A percentile compares a stretch with the other conserved stretches of the same genome.
phyloP scores from a whole-genome alignment of 2,329 filamentous ascomycete genomes.

The Sarocladium oryzae region DNA sequence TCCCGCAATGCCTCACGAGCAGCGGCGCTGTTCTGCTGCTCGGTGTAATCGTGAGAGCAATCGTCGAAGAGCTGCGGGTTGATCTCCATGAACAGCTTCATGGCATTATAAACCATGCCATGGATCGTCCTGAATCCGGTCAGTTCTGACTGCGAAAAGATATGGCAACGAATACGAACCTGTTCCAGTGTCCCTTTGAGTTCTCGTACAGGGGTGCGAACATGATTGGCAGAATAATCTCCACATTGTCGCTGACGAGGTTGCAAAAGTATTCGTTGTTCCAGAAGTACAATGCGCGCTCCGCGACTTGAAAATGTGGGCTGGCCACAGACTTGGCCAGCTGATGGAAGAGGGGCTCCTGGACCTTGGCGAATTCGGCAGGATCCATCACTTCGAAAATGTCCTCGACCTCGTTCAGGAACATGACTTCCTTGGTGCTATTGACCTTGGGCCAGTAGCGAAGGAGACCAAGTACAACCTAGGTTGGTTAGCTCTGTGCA shows the following conservation, averaged over 20 bases:
- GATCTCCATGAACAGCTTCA: slow-evolving; percentile 99
- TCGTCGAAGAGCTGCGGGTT: slow-evolving; percentile 98
- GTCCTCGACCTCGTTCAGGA: slow-evolving; percentile 96
- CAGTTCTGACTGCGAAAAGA: slow-evolving; percentile 18
- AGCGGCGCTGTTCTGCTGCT: slow-evolving; percentile 89
- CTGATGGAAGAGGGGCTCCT: slow-evolving; percentile 95
- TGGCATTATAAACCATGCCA: slow-evolving; percentile 99
- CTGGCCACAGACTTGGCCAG: slow-evolving; percentile 96
- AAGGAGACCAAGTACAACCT: slow-evolving; percentile 89
- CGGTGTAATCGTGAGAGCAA: slow-evolving; percentile 96
- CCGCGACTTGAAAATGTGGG: slow-evolving; percentile 97
- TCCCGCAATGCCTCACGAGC: slow-evolving; percentile 75
- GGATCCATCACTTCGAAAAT: slow-evolving; percentile 99
- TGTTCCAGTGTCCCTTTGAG: slow-evolving; percentile 98
- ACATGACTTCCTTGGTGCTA: slow-evolving; percentile 99
- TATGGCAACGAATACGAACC: slow-evolving; percentile 48
- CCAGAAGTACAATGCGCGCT: slow-evolving; percentile 98
- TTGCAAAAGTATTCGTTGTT: slow-evolving; percentile 99
- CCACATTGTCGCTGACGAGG: slow-evolving; percentile 96
- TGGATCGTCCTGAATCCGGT: slow-evolving; percentile 74
- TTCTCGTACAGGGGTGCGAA: slow-evolving; percentile 98
- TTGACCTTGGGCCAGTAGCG: slow-evolving; percentile 99
- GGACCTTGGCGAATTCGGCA: slow-evolving; percentile 95
- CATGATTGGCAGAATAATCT: slow-evolving; percentile 98
- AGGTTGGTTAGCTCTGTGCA: slow-evolving; percentile 15